phyloP scores from a whole-genome alignment of 345 rosid species.

The Kernera saxatilis region DNA sequence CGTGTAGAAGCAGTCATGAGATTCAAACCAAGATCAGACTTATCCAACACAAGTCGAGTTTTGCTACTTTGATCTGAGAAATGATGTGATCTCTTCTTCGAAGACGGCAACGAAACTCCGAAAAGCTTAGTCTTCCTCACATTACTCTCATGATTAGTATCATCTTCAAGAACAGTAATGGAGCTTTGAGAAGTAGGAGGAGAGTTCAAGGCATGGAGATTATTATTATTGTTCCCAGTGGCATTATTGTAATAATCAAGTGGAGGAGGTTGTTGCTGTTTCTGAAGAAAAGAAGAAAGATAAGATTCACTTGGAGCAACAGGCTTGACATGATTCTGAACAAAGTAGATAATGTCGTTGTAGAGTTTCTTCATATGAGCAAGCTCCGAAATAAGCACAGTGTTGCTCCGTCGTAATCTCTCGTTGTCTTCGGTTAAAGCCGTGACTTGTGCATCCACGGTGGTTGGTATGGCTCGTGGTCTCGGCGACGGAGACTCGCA shows the following conservation, averaged over 20 bases:
- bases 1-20: slow-evolving; percentile 70
- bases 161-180: slow-evolving; percentile 28
- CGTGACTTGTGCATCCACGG: slow-evolving; percentile 34
- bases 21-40: slow-evolving; percentile 75
- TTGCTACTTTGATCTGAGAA: slow-evolving; percentile 43
- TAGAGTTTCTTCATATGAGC: slow-evolving; percentile 90
- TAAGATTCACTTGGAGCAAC: slow-evolving; percentile 59
- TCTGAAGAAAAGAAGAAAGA: slow-evolving; percentile 43
- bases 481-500: slow-evolving; percentile 48
- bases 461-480: background rate
- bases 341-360: slow-evolving; percentile 84
- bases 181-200: slow-evolving; percentile 33
- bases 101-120: slow-evolving; percentile 58
- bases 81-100: slow-evolving; percentile 66
- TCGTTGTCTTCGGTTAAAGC: slow-evolving; percentile 83
- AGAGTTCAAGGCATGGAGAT: slow-evolving; percentile 13
- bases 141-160: slow-evolving; percentile 7
- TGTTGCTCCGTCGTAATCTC: slow-evolving; percentile 71
- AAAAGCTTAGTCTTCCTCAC: slow-evolving; percentile 57
- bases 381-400: slow-evolving; percentile 72
- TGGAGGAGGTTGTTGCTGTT: slow-evolving; percentile 25
- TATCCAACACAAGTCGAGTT: slow-evolving; percentile 67
- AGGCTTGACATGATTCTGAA: slow-evolving; percentile 88
- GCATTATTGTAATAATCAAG: slow-evolving; percentile 24
- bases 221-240: background rate